A percentile compares a stretch with the other conserved stretches of the same genome.
Evolutionary conservation across 495 filamentous ascomycete species (phyloP).

Genomic region (Bathelium albidoporum): DNA sequence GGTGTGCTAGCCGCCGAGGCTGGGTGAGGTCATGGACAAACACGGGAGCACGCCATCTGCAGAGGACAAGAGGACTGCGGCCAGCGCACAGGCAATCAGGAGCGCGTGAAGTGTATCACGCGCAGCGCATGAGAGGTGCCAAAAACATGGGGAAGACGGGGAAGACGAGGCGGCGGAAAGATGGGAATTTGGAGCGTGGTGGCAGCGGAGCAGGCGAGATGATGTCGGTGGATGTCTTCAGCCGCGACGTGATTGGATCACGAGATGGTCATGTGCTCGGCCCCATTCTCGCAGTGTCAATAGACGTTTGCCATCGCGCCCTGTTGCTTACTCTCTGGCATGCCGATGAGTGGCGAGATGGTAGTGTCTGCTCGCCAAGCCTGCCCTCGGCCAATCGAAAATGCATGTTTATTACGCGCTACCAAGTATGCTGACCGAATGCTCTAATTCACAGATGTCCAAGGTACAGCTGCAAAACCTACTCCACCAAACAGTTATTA

Average conservation of each 20-base stretch:
- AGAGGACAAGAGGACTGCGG: not conserved
- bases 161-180: not conserved
- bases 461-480: not conserved
- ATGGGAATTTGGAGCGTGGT: not conserved
- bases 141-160: not conserved
- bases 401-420: not conserved
- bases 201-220: not conserved
- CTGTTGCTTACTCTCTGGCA: too few species aligned
- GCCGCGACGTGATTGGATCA: not conserved
- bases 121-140: not conserved
- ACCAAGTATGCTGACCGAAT: too few species aligned
- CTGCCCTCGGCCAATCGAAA: not conserved
- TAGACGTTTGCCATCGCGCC: too few species aligned
- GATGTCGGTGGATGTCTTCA: constrained; percentile 2
- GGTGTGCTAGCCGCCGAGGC: not conserved
- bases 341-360: too few species aligned
- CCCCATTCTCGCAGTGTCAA: not conserved
- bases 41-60: not conserved
- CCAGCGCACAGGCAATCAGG: not conserved
- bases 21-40: not conserved
- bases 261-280: not conserved
- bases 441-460: not conserved
- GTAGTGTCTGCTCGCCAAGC: too few species aligned
- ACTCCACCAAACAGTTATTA: not conserved
- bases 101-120: too few species aligned